Evolutionary conservation across 768 basidiomycete species (phyloP).

Genomic region (Boletus patriciae): DNA sequence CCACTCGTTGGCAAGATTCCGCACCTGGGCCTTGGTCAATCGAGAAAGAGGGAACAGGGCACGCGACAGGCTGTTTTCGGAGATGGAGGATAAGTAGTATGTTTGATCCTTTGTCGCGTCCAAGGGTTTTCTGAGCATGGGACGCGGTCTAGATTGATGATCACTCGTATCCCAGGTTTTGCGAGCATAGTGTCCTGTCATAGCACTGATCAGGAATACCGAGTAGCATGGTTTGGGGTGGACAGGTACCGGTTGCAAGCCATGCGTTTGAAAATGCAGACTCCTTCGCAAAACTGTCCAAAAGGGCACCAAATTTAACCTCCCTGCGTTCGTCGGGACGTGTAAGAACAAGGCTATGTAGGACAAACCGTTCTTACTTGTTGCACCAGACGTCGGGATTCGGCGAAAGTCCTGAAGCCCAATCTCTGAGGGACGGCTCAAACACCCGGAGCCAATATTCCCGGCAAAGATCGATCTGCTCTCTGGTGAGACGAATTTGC

Average conservation of each 20-base stretch:
- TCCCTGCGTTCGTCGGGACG: constrained; percentile 48
- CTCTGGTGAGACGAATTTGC: constrained; percentile 3
- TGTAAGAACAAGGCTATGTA: not conserved
- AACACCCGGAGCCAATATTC: constrained; percentile 94
- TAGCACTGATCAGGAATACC: not conserved
- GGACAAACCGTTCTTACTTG: constrained; percentile 42
- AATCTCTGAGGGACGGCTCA: constrained; percentile 74
- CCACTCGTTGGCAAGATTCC: constrained; percentile 63
- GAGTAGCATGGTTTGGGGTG: not conserved
- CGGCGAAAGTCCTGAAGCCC: constrained; percentile 80
- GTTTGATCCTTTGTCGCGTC: constrained; percentile 86
- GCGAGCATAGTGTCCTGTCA: constrained; percentile 81
- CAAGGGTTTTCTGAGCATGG: constrained; percentile 50
- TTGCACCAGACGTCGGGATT: constrained; percentile 97
- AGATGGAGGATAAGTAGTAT: constrained; percentile 82
- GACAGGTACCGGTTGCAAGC: constrained; percentile 75
- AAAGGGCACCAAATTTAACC: constrained; percentile 86
- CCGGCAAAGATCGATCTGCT: constrained; percentile 78
- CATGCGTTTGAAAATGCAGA: constrained; percentile 45
- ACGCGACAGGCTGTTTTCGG: constrained; percentile 60
- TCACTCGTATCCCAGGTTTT: constrained; percentile 49
- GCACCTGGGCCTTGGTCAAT: constrained; percentile 68
- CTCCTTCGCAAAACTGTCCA: constrained; percentile 54
- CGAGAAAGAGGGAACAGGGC: constrained; percentile 78
- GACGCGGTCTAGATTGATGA: constrained; percentile 33